These are phyloP conservation scores for Silene coronaria DNA, from an alignment of 179 eudicot species.

Conservation along the genomic window DNA sequence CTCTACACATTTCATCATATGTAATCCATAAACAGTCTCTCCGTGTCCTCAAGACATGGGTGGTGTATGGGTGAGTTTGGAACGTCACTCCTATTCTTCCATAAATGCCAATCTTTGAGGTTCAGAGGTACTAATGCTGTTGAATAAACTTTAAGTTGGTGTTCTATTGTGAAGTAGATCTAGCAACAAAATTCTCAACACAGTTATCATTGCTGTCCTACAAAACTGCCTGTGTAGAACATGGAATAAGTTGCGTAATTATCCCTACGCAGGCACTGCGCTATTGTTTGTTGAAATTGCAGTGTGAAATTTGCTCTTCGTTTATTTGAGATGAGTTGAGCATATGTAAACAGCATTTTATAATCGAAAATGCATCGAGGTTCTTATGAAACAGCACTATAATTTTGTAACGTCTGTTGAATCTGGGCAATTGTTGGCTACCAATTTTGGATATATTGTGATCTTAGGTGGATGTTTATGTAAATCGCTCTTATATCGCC, in stretches of 20 bases:
- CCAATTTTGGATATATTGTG: not conserved
- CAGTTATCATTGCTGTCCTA: not conserved
- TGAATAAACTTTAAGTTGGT: not conserved
- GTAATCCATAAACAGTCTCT: no score
- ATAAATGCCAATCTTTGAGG: no score
- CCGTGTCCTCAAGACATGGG: no score
- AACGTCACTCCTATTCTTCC: no score
- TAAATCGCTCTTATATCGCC: not conserved
- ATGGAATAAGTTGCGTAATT: not conserved
- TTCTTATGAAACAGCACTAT: not conserved
- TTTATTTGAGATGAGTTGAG: not conserved
- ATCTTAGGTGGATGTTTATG: not conserved
- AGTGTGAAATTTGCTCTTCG: not conserved
- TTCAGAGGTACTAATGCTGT: not conserved
- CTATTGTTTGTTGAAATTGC: not conserved
- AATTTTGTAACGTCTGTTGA: not conserved
- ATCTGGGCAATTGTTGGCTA: not conserved
- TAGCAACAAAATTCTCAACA: not conserved
- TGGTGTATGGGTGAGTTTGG: no score
- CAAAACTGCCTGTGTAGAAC: not conserved
- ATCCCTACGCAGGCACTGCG: not conserved
- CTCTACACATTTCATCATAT: no score
- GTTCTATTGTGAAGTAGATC: not conserved
- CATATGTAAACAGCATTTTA: not conserved
- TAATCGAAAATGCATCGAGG: not conserved